Evolutionary conservation across 176 grass and related monocot genomes (phyloP), one percentile per base, ranked within the genome.

Genomic region (Oropetium thomaeum): DNA sequence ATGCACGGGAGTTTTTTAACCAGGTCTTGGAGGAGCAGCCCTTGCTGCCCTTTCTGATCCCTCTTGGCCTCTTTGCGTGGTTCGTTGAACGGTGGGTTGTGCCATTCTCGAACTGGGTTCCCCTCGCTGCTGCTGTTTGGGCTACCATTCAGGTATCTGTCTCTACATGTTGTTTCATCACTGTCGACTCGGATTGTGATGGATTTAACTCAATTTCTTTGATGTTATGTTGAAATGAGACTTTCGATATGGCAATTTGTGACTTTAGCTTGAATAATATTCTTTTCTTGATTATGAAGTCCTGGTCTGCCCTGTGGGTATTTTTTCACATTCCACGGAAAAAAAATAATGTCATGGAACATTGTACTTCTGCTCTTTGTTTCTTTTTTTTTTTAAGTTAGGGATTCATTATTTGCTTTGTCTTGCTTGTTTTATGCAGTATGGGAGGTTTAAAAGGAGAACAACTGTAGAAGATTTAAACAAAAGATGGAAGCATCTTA

Each of bases 61-160:
- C 96, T 1, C 66, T 99, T 4, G 83, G 59, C 66, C 72, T 99
- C 40, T 99, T 99, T 62, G 89, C 91, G 0, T 99, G 96, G 96
- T 87, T 90, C 0, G 26, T 99, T 1, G 91, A 99, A 58, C 87
- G 96, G 14, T 99, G 96, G 96, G 79, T 99, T 66, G 91, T 99
- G 47, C 96, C 96, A 1, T 99, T 99, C 87, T 99, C 96, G 10
- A 99, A 99, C 40, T 99, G 91, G 96, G 84, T 99, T 19, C 91
- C 96, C 70, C 91, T 99, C 0, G 68, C 55, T 0, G 89, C 91
- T 15, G 91, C 91, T 12, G 96, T 99, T 25, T 99, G 96, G 96
- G 91, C 91, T 1, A 99, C 96, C 4, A 95, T 99, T 79, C 76
- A 89, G 87, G 96, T 99, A 30, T n/a, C 12, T 11, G 13, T 44